Percentiles rank a stretch among this genome's conserved stretches.
Conservation (phyloP, 2,329 filamentous ascomycete genomes). For the Oidium heveae region DNA sequence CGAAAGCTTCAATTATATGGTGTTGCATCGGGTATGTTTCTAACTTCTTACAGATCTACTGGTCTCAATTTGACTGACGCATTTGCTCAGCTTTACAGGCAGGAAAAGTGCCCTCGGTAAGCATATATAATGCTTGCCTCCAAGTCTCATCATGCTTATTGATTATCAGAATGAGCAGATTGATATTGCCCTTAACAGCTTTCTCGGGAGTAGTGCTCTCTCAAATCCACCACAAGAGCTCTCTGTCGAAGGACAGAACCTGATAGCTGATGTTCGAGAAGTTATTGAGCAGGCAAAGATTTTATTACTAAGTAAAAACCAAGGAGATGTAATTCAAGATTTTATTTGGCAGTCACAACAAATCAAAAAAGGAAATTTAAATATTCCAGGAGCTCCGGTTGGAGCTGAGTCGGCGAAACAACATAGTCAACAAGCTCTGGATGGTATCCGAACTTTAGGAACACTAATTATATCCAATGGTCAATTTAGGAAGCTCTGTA, state of each 20-base stretch:
- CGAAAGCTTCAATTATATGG: slow-evolving; percentile 88
- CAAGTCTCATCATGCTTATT: not conserved
- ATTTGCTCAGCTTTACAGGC: slow-evolving; percentile 41
- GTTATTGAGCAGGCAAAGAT: slow-evolving; percentile 69
- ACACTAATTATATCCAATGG: slow-evolving; percentile 84
- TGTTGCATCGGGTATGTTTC: slow-evolving; percentile 38
- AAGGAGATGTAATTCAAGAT: slow-evolving; percentile 81
- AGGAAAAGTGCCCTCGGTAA: slow-evolving; percentile 61
- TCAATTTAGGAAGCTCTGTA: slow-evolving; percentile 24
- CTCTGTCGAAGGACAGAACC: slow-evolving; percentile 54
- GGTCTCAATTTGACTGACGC: not conserved
- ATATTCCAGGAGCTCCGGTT: slow-evolving; percentile 38
- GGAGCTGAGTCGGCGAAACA: slow-evolving; percentile 55
- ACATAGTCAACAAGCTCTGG: slow-evolving; percentile 59
- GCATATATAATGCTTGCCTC: not conserved
- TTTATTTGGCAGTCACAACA: slow-evolving; percentile 87
- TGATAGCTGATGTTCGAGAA: slow-evolving; percentile 52
- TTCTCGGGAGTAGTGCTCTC: slow-evolving; percentile 46
- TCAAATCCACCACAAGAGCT: slow-evolving; percentile 48
- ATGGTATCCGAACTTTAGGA: slow-evolving; percentile 70
- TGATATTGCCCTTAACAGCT: slow-evolving; percentile 79
- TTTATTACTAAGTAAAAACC: slow-evolving; percentile 76
- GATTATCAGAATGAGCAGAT: slow-evolving; percentile 37
- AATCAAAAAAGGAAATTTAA: slow-evolving; percentile 36
- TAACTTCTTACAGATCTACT: not conserved